Evolutionary conservation across 441 rosid genomes (phyloP), one percentile per base, ranked within the genome.

Genomic region (Biscutella laevigata): DNA sequence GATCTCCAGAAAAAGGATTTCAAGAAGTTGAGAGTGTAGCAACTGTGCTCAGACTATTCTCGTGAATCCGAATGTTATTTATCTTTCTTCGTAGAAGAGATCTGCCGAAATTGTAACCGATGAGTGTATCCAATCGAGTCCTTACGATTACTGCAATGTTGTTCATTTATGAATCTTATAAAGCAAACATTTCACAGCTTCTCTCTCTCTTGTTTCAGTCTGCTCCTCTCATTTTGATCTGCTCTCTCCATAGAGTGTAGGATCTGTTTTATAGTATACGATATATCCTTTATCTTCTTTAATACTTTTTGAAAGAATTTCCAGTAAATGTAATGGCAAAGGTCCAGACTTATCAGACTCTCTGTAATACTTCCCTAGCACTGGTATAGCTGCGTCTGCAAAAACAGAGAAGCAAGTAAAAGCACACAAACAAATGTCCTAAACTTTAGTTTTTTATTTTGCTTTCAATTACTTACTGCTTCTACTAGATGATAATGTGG

Each of bases 401-500:
- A 44, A 19, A 34, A n/a, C 39, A 27, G 25, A 36, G 6, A n/a
- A 20, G 42, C 14, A 39, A 25, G 4, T 4, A 28, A 32, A 9
- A 13, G n/a, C n/a, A n/a, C n/a, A n/a, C n/a, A n/a, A n/a, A 10
- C 50, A 48, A 28, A 17, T 8, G 10, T 13, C 2, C 2, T 15
- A 39, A 47, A 44, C 44, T 12, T 38, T 13, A 50, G 6, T 47
- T 30, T 6, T 0, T 22, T 4, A 24, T 15, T 20, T 27, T 38
- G 1, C 38, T 26, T 45, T 28, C 27, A 6, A 0, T 30, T 66
- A 73, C 76, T 69, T 53, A 82, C 88, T 3, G 88, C 88, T 72
- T 82, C 88, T 20, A 82, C 66, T 43, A 79, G 75, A 69, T 82
- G 77, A 22, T 82, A 79, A 58, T 82, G 85, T 15, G 88, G 88